These are phyloP conservation scores for Saccharomycopsis crataegensis DNA, from an alignment of 1,139 yeast genomes.

Conservation along the genomic window DNA sequence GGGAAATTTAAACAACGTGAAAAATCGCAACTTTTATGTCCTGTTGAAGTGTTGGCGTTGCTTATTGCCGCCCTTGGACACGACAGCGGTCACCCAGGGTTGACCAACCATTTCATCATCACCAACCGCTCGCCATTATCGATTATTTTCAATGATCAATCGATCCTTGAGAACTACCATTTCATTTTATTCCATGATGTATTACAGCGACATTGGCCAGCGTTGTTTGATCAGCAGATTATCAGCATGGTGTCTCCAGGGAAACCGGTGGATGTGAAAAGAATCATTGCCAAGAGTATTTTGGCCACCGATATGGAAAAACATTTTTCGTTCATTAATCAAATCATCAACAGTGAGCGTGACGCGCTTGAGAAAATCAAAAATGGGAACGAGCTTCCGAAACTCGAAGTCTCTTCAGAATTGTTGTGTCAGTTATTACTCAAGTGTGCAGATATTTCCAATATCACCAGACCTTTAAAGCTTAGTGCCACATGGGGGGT, in stretches of 20 bases:
- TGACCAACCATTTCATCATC: conserved; percentile 69
- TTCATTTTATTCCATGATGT: conserved; percentile 61
- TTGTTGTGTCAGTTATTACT: conserved; percentile 61
- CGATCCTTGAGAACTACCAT: conserved; percentile 82
- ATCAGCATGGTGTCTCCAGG: conserved; percentile 10
- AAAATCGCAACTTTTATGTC: conserved; percentile 26
- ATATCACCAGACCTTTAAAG: conserved; percentile 72
- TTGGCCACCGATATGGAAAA: conserved; percentile 93
- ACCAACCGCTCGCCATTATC: conserved; percentile 62
- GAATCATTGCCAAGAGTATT: conserved; percentile 40
- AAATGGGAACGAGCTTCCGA: conserved; percentile 27
- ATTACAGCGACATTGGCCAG: conserved; percentile 58
- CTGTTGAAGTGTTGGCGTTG: conserved; percentile 49
- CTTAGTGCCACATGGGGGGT: conserved; percentile 85
- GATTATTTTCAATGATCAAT: conserved; percentile 49
- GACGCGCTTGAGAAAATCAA: conserved; percentile 10
- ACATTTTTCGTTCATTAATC: conserved; percentile 67
- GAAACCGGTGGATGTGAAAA: conserved; percentile 22
- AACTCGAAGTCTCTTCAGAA: conserved; percentile 18
- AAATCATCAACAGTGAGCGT: conserved; percentile 28
- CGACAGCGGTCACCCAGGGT: conserved; percentile 95
- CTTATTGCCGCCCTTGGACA: conserved; percentile 87
- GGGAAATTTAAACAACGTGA: conserved; percentile 2
- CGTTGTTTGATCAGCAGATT: conserved; percentile 28
- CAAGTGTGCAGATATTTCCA: conserved; percentile 92